These are phyloP conservation scores for Furcasterigmium furcatum DNA, from an alignment of 2,329 filamentous ascomycete genomes.

Conservation along the genomic window DNA sequence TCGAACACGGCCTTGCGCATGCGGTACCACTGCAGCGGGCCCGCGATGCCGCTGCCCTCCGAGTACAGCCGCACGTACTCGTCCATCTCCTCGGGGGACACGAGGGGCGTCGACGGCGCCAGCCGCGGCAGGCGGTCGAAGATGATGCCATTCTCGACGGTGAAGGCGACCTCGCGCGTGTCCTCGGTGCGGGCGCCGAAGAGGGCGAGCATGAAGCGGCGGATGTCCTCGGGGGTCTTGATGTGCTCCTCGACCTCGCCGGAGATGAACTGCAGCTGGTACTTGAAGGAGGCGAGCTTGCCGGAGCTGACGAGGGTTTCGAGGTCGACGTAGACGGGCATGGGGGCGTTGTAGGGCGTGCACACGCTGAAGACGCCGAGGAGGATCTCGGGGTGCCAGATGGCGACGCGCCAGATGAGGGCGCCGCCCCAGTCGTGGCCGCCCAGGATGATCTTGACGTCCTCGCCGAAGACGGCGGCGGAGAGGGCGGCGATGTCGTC, in stretches of 20 bases:
- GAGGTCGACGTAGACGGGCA: slow-evolving; percentile 47
- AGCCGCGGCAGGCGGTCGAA: slow-evolving; percentile 56
- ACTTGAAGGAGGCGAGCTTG: slow-evolving; percentile 67
- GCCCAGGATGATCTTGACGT: slow-evolving; percentile 68
- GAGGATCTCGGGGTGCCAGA: slow-evolving; percentile 71
- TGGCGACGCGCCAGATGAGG: slow-evolving; percentile 70
- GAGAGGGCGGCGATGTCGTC: slow-evolving; percentile 75
- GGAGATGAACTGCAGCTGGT: slow-evolving; percentile 51
- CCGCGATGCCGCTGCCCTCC: slow-evolving; percentile 61
- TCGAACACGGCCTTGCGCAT: slow-evolving; percentile 69
- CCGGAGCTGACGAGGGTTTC: slow-evolving; percentile 52
- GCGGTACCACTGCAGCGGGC: slow-evolving; percentile 88
- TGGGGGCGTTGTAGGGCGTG: slow-evolving; percentile 64
- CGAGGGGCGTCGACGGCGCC: slow-evolving; percentile 48
- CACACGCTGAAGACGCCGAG: slow-evolving; percentile 76
- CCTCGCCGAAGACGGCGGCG: slow-evolving; percentile 42
- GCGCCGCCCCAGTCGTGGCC: slow-evolving; percentile 93
- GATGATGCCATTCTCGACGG: slow-evolving; percentile 56
- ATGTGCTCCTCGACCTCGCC: slow-evolving; percentile 63
- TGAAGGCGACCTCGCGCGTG: slow-evolving; percentile 52
- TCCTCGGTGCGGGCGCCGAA: slow-evolving; percentile 47
- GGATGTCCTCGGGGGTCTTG: slow-evolving; percentile 58
- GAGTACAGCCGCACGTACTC: slow-evolving; percentile 72
- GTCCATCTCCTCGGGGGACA: slow-evolving; percentile 69
- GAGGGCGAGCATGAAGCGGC: slow-evolving; percentile 62